Conservation (phyloP, 2,329 filamentous ascomycete genomes). For the Alternaria conjuncta region DNA sequence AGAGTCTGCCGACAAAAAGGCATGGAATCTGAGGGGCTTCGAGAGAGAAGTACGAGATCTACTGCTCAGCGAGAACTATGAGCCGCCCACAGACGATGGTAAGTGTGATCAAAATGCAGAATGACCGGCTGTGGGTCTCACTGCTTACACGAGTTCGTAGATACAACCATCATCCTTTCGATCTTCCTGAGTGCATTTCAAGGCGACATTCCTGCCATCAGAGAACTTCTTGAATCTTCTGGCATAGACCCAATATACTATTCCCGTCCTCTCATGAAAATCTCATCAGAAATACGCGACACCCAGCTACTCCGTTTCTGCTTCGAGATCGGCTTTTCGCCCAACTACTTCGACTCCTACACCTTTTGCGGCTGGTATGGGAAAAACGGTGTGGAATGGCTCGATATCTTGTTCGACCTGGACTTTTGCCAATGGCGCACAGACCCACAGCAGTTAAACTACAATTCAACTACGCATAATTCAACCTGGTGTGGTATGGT, state of each 20-base stretch:
- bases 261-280: conserved; percentile 7
- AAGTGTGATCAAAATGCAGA: conserved; percentile 1
- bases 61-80: conserved; percentile 1
- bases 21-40: conserved; percentile 4
- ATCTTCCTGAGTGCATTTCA: conserved; percentile 8
- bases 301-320: conserved; percentile 9
- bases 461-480: neutral
- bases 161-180: conserved; percentile 6
- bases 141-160: neutral
- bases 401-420: conserved; percentile 10
- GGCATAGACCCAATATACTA: conserved; percentile 1
- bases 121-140: neutral
- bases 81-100: conserved; percentile 5
- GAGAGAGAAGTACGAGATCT: conserved; percentile 8
- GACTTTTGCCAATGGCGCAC: conserved; percentile 12
- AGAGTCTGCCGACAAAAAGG: conserved; percentile 7
- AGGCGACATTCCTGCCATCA: conserved; percentile 3
- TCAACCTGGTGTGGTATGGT: conserved; percentile 7
- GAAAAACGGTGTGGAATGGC: conserved; percentile 3
- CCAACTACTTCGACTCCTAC: neutral
- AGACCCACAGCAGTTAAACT: neutral
- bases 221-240: conserved; percentile 7
- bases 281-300: neutral
- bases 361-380: neutral
- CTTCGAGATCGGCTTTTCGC: conserved; percentile 4